Conservation (phyloP, 768 basidiomycete genomes). For the Butyriboletus loyo region DNA sequence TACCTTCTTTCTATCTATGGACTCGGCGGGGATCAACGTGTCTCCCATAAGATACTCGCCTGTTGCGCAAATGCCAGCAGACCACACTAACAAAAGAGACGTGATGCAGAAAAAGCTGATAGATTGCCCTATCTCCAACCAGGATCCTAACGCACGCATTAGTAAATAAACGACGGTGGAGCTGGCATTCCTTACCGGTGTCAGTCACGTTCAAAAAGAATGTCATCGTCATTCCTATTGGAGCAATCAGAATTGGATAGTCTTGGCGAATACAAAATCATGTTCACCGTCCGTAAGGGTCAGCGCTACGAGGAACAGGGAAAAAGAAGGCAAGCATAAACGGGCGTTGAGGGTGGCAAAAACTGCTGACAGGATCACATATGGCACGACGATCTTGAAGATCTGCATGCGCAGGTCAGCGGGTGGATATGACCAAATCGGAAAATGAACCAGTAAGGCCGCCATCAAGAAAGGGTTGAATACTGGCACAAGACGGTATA, state of each 20-base stretch:
- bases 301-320: conserved; percentile 73
- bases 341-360: conserved; percentile 68
- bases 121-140: conserved; percentile 87
- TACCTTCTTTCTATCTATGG: conserved; percentile 20
- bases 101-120: conserved; percentile 88
- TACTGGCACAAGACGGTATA: conserved; percentile 81
- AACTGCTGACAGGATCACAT: conserved; percentile 66
- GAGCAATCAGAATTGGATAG: background rate
- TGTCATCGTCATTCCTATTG: conserved; percentile 70
- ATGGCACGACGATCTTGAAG: conserved; percentile 82
- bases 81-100: conserved; percentile 75
- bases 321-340: conserved; percentile 72
- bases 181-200: conserved; percentile 47
- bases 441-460: conserved; percentile 51
- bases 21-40: conserved; percentile 20
- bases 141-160: conserved; percentile 51
- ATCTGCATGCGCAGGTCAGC: conserved; percentile 40
- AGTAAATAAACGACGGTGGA: background rate
- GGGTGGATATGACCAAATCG: background rate
- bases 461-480: conserved; percentile 88
- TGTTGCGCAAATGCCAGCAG: conserved; percentile 67
- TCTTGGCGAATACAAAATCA: background rate
- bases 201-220: conserved; percentile 86
- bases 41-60: conserved; percentile 69
- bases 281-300: conserved; percentile 40